Conservation (phyloP, 1,284 basidiomycete genomes). For the Thecaphora thlaspeos region DNA sequence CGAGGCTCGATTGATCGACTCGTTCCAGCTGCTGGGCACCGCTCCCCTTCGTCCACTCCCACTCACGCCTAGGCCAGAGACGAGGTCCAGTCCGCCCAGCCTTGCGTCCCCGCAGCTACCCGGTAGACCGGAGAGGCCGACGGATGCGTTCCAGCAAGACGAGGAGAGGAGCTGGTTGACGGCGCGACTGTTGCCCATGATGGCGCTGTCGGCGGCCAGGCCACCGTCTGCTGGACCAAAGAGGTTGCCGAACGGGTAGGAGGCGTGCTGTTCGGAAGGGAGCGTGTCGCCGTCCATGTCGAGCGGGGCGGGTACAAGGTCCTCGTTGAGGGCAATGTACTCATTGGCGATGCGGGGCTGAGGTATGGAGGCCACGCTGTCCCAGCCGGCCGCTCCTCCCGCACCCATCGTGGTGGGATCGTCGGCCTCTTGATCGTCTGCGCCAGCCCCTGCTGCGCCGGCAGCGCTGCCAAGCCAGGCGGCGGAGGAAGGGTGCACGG, state of each 20-base stretch:
- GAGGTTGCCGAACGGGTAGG: conserved; percentile 46
- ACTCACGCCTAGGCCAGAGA: conserved; percentile 27
- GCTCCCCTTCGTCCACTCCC: conserved; percentile 20
- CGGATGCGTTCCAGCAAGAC: conserved; percentile 7
- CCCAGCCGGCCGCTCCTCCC: conserved; percentile 16
- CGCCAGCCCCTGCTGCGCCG: conserved; percentile 4
- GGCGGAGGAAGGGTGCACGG: conserved; percentile 6
- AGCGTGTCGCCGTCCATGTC: conserved; percentile 47
- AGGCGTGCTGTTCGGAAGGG: conserved; percentile 48
- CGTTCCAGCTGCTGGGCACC: conserved; percentile 21
- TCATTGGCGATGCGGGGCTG: conserved; percentile 25
- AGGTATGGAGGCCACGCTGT: conserved; percentile 16
- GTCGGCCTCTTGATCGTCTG: conserved; percentile 13
- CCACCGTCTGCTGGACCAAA: conserved; percentile 24
- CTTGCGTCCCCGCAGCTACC: too few species aligned
- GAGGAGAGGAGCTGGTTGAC: neutral
- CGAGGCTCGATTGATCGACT: conserved; percentile 27
- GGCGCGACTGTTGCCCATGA: conserved; percentile 8
- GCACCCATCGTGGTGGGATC: conserved; percentile 9
- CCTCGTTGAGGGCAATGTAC: conserved; percentile 35
- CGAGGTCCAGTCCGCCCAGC: conserved; percentile 11
- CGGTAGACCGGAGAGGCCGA: neutral
- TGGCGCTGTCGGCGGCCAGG: conserved; percentile 28
- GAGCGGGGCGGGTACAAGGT: conserved; percentile 38
- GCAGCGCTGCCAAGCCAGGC: conserved; percentile 13